Percentiles rank a stretch among this genome's conserved stretches.
Conservation (phyloP, 2,329 filamentous ascomycete species). For the Ophiostoma australiae region DNA sequence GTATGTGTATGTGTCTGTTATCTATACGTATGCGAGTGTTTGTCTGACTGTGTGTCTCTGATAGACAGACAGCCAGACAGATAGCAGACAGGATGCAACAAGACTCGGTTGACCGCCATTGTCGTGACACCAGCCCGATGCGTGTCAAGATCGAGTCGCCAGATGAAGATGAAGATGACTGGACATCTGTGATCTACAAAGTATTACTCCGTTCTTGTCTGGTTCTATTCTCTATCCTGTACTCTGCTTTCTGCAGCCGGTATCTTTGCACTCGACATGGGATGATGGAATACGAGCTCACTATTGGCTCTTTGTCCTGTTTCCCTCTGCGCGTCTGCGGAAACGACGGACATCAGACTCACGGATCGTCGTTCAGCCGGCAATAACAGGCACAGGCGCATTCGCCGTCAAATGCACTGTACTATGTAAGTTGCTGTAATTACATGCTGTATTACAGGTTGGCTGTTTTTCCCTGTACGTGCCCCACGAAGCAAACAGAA, state of each 20-base stretch:
- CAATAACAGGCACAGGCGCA: too few relatives aligned
- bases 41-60: too few relatives aligned
- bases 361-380: conserved; percentile 1
- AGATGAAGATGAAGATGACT: neutral
- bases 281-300: neutral
- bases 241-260: too few relatives aligned
- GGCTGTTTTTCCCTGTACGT: conserved; percentile 9
- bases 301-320: neutral
- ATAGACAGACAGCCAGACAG: neutral
- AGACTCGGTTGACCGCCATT: conserved; percentile 6
- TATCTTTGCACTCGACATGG: neutral
- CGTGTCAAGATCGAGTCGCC: neutral
- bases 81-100: too few relatives aligned
- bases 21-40: neutral
- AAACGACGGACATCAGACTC: neutral
- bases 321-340: neutral
- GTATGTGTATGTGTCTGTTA: neutral
- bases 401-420: neutral
- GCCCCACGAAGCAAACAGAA: neutral
- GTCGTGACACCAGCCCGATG: conserved; percentile 6
- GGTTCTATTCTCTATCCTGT: neutral
- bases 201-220: neutral
- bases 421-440: neutral
- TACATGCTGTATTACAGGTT: too few relatives aligned
- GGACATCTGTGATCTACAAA: too few relatives aligned